phyloP scores from a whole-genome alignment of 139 green algal species.

The Chlamydomonas applanata region DNA sequence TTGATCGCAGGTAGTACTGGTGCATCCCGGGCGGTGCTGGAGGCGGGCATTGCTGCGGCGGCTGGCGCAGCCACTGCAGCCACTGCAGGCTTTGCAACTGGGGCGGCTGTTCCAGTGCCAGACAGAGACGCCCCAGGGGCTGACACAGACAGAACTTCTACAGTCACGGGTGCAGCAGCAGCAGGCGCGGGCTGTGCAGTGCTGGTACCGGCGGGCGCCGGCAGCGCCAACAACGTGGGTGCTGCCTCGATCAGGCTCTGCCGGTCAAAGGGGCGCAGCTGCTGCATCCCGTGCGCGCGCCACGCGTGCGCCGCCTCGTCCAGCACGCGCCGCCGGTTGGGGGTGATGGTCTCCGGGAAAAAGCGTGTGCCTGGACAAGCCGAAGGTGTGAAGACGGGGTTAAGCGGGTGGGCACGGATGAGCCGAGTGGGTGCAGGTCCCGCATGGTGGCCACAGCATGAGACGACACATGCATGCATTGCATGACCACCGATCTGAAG shows the following conservation, averaged over 20 bases:
- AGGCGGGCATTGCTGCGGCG: not conserved
- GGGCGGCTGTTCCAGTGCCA: too few species aligned
- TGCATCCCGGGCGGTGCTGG: not conserved
- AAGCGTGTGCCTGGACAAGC: conserved; percentile 54
- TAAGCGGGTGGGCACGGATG: too few species aligned
- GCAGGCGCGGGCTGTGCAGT: not conserved
- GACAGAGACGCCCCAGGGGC: too few species aligned
- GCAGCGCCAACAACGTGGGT: not conserved
- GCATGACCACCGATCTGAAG: too few species aligned
- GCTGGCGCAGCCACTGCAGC: too few species aligned
- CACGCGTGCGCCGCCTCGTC: conserved; percentile 59
- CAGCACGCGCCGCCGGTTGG: conserved; percentile 38
- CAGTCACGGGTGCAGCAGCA: not conserved
- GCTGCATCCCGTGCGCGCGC: conserved; percentile 41
- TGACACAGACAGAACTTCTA: too few species aligned
- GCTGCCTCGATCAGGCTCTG: not conserved
- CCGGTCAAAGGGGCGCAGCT: conserved; percentile 36
- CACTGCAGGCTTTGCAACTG: too few species aligned
- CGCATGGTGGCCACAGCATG: too few species aligned
- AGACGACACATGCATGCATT: too few species aligned
- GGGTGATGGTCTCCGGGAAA: conserved; percentile 61
- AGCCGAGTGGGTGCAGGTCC: too few species aligned
- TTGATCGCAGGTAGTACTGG: not conserved
- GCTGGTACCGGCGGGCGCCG: not conserved
- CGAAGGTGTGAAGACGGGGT: too few species aligned